A percentile compares a stretch with the other conserved stretches of the same genome.
Conservation (phyloP, 108 stramenopile genomes). For the Pseudonitzschia pungens region DNA sequence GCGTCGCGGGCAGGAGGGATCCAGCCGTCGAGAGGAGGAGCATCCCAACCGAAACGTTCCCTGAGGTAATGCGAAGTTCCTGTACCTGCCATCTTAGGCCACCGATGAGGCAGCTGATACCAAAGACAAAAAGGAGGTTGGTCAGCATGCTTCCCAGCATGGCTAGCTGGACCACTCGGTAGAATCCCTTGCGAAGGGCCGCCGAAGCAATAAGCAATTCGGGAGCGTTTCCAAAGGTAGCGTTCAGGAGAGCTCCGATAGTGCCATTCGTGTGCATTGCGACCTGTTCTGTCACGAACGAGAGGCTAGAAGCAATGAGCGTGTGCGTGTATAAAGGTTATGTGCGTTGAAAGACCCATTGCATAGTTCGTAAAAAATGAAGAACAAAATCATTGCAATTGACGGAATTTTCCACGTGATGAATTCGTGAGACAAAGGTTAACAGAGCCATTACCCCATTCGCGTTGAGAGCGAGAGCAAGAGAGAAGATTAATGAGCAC, state of each 20-base stretch:
- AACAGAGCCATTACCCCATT: too few relatives aligned
- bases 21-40: constrained; percentile 71
- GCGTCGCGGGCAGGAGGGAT: constrained; percentile 71
- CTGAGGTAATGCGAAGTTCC: constrained; percentile 70
- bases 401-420: too few relatives aligned
- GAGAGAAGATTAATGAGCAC: background rate
- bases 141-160: constrained; percentile 89
- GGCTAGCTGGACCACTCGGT: constrained; percentile 88
- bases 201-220: constrained; percentile 89
- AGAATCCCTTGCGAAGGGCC: constrained; percentile 80
- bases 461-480: background rate
- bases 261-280: constrained; percentile 91
- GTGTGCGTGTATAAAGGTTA: too few relatives aligned
- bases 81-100: constrained; percentile 87
- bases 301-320: constrained; percentile 39
- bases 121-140: constrained; percentile 90
- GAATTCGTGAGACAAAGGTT: background rate
- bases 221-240: constrained; percentile 93
- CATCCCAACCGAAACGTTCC: constrained; percentile 79
- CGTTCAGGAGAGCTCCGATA: constrained; percentile 92
- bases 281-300: constrained; percentile 92
- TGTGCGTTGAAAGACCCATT: too few relatives aligned
- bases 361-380: too few relatives aligned
- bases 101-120: constrained; percentile 81
- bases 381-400: too few relatives aligned